A percentile compares a stretch with the other conserved stretches of the same genome.
Evolutionary conservation across 2,329 filamentous ascomycete species (phyloP).

Genomic region (Apiospora phragmitis): DNA sequence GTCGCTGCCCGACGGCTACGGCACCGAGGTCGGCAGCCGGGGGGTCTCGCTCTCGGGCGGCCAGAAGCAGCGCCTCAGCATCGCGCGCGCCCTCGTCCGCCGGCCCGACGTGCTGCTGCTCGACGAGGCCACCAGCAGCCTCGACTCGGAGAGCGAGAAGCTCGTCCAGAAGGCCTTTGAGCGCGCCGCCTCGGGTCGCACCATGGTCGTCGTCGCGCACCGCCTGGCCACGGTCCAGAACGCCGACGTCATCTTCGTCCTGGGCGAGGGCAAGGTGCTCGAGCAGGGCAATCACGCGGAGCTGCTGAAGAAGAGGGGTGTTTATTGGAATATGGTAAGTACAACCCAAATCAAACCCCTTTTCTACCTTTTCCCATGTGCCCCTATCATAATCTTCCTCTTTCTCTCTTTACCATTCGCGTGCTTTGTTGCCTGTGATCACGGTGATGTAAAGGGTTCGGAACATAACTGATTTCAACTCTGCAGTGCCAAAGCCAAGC

Average conservation of each 20-base stretch:
- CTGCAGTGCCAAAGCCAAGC: slow-evolving; percentile 59
- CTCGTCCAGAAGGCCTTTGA: slow-evolving; percentile 70
- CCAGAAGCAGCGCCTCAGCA: slow-evolving; percentile 70
- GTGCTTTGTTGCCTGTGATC: not conserved
- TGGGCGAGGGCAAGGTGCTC: slow-evolving; percentile 63
- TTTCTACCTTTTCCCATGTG: slow-evolving; percentile 2
- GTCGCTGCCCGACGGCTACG: slow-evolving; percentile 80
- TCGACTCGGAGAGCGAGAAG: slow-evolving; percentile 60
- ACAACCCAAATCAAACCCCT: not conserved
- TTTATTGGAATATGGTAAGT: slow-evolving; percentile 59
- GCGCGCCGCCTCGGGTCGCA: slow-evolving; percentile 56
- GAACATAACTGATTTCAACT: not conserved
- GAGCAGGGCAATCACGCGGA: slow-evolving; percentile 56
- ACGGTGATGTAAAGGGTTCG: not conserved
- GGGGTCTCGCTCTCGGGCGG: slow-evolving; percentile 70
- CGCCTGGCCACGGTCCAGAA: slow-evolving; percentile 76
- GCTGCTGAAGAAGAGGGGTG: slow-evolving; percentile 50
- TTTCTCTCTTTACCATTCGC: not conserved
- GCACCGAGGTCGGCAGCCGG: slow-evolving; percentile 79
- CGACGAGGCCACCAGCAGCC: slow-evolving; percentile 71
- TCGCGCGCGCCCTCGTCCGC: slow-evolving; percentile 68
- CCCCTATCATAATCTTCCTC: not conserved
- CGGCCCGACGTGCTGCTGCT: slow-evolving; percentile 67
- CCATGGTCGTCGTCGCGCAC: slow-evolving; percentile 78
- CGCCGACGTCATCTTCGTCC: slow-evolving; percentile 77